Base-by-base conservation (phyloP, 1,284 basidiomycete species). In the Rhodotorula sp. region DNA sequence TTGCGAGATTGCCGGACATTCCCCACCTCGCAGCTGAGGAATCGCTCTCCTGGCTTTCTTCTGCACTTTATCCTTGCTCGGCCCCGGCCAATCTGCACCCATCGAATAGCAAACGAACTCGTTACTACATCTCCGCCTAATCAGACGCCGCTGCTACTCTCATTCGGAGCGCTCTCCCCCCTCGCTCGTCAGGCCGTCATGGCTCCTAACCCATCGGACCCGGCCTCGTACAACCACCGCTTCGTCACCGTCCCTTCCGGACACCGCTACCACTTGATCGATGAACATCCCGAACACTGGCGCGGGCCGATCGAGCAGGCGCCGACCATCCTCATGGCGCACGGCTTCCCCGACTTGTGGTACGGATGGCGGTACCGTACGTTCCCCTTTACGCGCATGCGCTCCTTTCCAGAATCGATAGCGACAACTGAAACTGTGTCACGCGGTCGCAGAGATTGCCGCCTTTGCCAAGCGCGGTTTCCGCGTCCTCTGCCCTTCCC, bases 271-370 rank as follows among this genome's bases (percentile, higher is more conserved):
- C 73, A 75, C 55, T 30, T 68, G 44, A 62, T 76, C 46, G 75
- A 76, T 51, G 67, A 76, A 51, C 33, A 59, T 12, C 69, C 73
- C 22, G 37, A 30, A 4, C 57, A 65, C 26, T 60, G 60, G 60
- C 37, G 48, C 7, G 68, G 69, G 0, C 26, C 59, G 20, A 33
- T 68, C 59, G n/a, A 48, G 33, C 33, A 44, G 3, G 62, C 64
- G n/a, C 68, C 71, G n/a, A 76, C 69, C 17, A 46, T 75, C 20
- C 44, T 76, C 15, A 46, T 76, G 45, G 60, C 65, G 22, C 75
- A 76, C 46, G 75, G 75, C 15, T 76, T 73, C 51, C 75, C 75
- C 20, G 75, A 76, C 46, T 54, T 73, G 22, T 76, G 75, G 75
- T 73, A 60, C 67, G 75, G 70, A 4, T 68, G 68, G 68, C 62